Evolutionary conservation across 768 basidiomycete species (phyloP).

Genomic region (Amanita brunnescens): DNA sequence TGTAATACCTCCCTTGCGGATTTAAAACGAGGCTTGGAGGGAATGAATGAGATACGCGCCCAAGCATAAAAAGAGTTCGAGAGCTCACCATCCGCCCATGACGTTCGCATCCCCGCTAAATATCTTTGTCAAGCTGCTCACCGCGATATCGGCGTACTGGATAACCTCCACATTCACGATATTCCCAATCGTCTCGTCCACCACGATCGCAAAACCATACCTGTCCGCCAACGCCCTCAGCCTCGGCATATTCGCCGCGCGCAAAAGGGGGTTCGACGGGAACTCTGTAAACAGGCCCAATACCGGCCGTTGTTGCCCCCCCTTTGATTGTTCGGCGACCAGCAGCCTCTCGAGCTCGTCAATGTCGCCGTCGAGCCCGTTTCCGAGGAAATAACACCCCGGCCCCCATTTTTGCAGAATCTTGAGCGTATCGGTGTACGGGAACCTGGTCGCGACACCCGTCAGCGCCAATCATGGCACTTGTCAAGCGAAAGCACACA

Average conservation of each 20-base stretch:
- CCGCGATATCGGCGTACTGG: conserved; percentile 81
- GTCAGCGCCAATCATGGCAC: neutral
- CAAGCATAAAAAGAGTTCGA: too few relatives aligned
- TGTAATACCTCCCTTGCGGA: conserved; percentile 64
- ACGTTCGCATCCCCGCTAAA: conserved; percentile 94
- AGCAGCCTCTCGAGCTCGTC: conserved; percentile 63
- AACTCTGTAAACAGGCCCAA: conserved; percentile 88
- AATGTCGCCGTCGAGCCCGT: conserved; percentile 69
- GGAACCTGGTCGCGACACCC: conserved; percentile 53
- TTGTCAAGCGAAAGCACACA: conserved; percentile 26
- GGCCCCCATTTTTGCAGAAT: conserved; percentile 94
- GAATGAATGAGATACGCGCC: neutral
- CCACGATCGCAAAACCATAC: conserved; percentile 78
- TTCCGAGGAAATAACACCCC: conserved; percentile 83
- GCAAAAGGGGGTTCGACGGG: conserved; percentile 89
- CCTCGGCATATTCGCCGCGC: conserved; percentile 69
- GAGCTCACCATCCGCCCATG: conserved; percentile 89
- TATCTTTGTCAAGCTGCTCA: conserved; percentile 87
- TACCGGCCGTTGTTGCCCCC: conserved; percentile 48
- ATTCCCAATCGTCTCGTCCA: conserved; percentile 95
- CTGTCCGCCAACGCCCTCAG: conserved; percentile 78
- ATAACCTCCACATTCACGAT: conserved; percentile 89
- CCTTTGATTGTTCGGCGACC: conserved; percentile 27
- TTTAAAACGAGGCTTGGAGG: conserved; percentile 73
- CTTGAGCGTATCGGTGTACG: conserved; percentile 93